Conservation (phyloP, 2,329 filamentous ascomycete species). For the Mariannaea elegans region DNA sequence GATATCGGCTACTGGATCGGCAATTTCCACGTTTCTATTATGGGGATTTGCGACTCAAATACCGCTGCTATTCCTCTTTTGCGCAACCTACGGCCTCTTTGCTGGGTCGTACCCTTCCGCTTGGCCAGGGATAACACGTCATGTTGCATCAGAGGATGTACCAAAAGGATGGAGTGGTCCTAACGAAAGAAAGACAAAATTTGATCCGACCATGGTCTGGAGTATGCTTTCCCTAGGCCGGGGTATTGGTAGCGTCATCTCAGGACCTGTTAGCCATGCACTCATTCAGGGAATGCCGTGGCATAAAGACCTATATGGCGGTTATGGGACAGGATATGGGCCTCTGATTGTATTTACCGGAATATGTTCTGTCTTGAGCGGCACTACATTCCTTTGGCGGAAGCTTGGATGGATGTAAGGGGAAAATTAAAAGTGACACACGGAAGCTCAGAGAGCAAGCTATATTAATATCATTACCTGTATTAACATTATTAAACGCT, state of each 20-base stretch:
- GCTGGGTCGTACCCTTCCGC: constrained; percentile 2
- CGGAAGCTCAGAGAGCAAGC: too few relatives aligned
- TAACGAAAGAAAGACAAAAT: too few relatives aligned
- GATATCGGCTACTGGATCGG: background rate
- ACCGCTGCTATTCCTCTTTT: background rate
- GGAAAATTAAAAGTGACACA: too few relatives aligned
- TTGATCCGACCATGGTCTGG: background rate
- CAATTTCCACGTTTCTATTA: background rate
- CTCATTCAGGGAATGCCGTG: background rate
- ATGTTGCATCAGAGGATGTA: background rate
- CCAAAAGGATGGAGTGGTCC: too few relatives aligned
- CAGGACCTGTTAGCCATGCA: background rate
- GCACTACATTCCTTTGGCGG: background rate
- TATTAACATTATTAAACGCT: too few relatives aligned
- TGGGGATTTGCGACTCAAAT: constrained; percentile 3
- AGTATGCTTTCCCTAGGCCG: background rate
- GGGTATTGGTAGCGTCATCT: background rate
- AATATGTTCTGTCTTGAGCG: background rate
- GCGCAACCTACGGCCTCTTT: background rate
- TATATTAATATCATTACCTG: too few relatives aligned
- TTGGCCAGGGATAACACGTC: background rate
- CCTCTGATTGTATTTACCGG: constrained; percentile 3
- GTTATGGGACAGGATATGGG: constrained; percentile 9
- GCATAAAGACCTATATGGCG: background rate
- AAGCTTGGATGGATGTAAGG: constrained; percentile 7